phyloP scores from a whole-genome alignment of 2,329 filamentous ascomycete genomes.

The Fusarium cicatricum region DNA sequence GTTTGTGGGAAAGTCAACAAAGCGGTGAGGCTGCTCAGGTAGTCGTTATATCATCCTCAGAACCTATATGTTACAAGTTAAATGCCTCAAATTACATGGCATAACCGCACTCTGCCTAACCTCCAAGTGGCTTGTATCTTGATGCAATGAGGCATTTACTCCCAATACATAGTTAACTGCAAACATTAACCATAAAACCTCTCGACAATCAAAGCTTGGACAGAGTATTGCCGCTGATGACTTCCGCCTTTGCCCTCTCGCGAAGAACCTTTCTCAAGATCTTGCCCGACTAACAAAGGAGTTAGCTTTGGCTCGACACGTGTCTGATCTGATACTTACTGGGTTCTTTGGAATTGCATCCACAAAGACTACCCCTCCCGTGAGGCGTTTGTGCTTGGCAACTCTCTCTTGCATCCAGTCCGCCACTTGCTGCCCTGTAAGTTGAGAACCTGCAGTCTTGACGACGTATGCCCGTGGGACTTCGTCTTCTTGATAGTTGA shows the following conservation, averaged over 20 bases:
- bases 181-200: no score
- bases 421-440: constrained; percentile 57
- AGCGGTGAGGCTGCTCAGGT: no score
- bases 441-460: constrained; percentile 49
- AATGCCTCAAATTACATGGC: no score
- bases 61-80: no score
- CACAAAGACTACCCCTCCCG: constrained; percentile 67
- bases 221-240: not conserved
- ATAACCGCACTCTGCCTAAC: no score
- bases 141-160: no score
- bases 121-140: no score
- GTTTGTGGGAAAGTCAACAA: no score
- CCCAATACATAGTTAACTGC: no score
- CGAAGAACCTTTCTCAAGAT: constrained; percentile 14
- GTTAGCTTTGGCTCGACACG: not conserved
- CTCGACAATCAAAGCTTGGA: not conserved
- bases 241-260: constrained; percentile 23
- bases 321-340: constrained; percentile 39
- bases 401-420: constrained; percentile 70
- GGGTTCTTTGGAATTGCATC: constrained; percentile 75
- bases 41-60: no score
- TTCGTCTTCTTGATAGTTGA: constrained; percentile 55
- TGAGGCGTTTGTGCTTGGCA: constrained; percentile 71
- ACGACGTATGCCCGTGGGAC: constrained; percentile 70
- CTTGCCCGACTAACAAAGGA: constrained; percentile 14